Conservation (phyloP, 148 eudicot genomes). For the Arbutus unedo region DNA sequence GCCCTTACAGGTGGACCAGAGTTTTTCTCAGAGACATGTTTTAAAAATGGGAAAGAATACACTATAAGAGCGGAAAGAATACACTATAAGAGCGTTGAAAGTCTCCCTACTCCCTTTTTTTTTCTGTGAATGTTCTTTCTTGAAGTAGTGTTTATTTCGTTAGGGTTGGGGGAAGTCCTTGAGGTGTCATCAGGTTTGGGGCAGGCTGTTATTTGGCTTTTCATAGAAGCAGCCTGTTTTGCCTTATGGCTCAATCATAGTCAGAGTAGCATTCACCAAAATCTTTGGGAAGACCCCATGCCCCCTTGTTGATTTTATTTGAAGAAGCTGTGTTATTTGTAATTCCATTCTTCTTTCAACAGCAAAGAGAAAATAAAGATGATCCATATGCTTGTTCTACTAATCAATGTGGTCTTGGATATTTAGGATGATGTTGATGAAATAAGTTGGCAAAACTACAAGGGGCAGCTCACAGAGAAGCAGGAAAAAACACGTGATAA, state of each 20-base stretch:
- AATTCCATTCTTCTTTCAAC: not conserved
- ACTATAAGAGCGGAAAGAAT: not conserved
- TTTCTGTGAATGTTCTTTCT: not conserved
- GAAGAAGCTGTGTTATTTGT: not conserved
- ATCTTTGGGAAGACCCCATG: not conserved
- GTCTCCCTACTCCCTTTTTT: no score
- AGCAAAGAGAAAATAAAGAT: not conserved
- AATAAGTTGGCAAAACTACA: constrained; percentile 95
- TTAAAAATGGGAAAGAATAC: not conserved
- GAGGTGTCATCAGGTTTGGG: not conserved
- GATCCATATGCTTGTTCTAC: not conserved
- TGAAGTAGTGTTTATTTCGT: not conserved
- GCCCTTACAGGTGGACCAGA: not conserved
- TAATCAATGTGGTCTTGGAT: constrained; percentile 12
- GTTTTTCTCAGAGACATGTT: not conserved
- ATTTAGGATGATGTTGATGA: constrained; percentile 82
- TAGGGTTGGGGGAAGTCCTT: not conserved
- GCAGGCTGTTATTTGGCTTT: not conserved
- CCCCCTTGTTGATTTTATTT: not conserved
- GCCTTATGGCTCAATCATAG: not conserved
- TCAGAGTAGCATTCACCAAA: not conserved
- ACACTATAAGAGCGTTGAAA: no score
- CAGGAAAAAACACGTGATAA: constrained; percentile 98
- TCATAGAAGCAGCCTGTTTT: not conserved
- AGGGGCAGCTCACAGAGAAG: constrained; percentile 97